A percentile compares a stretch with the other conserved stretches of the same genome.
phyloP scores from a whole-genome alignment of 345 rosid species.

The Ceriops zippeliana region DNA sequence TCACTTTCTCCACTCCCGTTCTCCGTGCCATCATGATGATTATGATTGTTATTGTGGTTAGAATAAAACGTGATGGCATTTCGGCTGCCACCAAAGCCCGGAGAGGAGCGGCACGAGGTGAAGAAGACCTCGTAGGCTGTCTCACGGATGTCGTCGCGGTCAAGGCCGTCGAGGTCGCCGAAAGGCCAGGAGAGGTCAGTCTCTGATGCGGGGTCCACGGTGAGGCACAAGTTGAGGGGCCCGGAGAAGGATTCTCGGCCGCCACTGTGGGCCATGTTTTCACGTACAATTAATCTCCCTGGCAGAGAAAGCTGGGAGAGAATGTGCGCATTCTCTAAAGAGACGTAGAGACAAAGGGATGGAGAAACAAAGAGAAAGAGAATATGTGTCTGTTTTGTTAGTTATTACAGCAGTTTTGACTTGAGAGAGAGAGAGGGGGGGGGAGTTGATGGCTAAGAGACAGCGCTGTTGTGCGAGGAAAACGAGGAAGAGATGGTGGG shows the following conservation, averaged over 20 bases:
- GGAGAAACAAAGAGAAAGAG: conserved; percentile 10
- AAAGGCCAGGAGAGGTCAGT: conserved; percentile 77
- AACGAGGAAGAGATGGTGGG: conserved; percentile 6
- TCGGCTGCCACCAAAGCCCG: conserved; percentile 69
- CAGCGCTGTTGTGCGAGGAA: conserved; percentile 8
- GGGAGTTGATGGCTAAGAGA: background rate
- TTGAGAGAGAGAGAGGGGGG: background rate
- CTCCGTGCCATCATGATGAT: conserved; percentile 28
- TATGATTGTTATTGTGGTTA: conserved; percentile 11
- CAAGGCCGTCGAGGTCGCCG: conserved; percentile 51
- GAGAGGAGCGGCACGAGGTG: conserved; percentile 79
- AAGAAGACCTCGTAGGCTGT: conserved; percentile 87
- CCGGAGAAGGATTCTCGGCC: conserved; percentile 53
- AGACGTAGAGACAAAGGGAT: conserved; percentile 12
- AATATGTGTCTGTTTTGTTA: background rate
- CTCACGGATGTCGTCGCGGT: conserved; percentile 65
- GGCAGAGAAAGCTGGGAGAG: conserved; percentile 34
- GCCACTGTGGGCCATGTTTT: conserved; percentile 41
- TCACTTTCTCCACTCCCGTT: conserved; percentile 32
- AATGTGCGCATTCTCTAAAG: conserved; percentile 28
- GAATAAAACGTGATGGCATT: conserved; percentile 62
- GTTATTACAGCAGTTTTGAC: background rate
- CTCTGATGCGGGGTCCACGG: conserved; percentile 8
- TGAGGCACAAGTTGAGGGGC: conserved; percentile 26
- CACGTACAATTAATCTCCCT: background rate